Evolutionary conservation across 768 basidiomycete genomes (phyloP).

Genomic region (Tylopilus balloui): DNA sequence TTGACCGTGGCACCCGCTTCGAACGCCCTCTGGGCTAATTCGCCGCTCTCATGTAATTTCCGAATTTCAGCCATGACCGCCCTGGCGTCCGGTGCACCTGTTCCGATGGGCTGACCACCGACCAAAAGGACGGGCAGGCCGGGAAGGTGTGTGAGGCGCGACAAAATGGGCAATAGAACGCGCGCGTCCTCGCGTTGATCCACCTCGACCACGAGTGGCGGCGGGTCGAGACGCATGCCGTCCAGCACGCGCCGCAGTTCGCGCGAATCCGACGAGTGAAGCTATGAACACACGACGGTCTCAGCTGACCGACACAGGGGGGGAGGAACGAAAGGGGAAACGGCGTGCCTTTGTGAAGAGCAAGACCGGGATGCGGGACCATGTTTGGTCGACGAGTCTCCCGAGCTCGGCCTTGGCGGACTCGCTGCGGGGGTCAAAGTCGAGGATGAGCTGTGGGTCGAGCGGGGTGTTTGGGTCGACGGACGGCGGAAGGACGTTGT

Average conservation of each 20-base stretch:
- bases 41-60: conserved; percentile 44
- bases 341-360: conserved; percentile 61
- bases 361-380: conserved; percentile 70
- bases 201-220: conserved; percentile 64
- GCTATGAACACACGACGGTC: conserved; percentile 31
- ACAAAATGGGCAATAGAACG: conserved; percentile 57
- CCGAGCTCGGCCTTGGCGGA: conserved; percentile 58
- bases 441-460: conserved; percentile 77
- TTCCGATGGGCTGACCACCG: conserved; percentile 55
- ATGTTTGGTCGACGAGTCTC: conserved; percentile 58
- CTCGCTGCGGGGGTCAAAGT: conserved; percentile 71
- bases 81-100: conserved; percentile 15
- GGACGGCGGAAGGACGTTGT: conserved; percentile 65
- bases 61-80: conserved; percentile 45
- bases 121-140: conserved; percentile 67
- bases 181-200: conserved; percentile 69
- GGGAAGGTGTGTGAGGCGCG: conserved; percentile 50
- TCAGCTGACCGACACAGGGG: conserved; percentile 1
- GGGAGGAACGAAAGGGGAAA: neutral
- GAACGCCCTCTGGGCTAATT: conserved; percentile 46
- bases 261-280: conserved; percentile 59
- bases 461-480: conserved; percentile 63
- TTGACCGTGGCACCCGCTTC: conserved; percentile 57
- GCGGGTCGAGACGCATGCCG: conserved; percentile 53
- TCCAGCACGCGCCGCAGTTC: conserved; percentile 60